Base-by-base conservation (phyloP, 116 monocot species). In the Zostera marina region DNA sequence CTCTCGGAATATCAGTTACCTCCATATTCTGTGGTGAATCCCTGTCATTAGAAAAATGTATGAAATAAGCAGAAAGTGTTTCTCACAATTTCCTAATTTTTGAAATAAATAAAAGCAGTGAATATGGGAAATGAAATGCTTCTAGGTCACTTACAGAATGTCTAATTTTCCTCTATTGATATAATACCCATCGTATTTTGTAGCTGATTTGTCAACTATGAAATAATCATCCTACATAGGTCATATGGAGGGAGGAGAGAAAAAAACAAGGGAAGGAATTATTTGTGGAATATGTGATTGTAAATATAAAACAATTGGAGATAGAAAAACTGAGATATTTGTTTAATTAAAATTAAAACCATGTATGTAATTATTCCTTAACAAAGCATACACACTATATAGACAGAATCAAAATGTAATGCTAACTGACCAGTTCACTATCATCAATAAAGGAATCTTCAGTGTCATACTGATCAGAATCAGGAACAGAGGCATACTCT, bases 361-460 rank as follows among this genome's bases (percentile, higher is more conserved):
- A n/a, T n/a, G n/a, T n/a, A n/a, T n/a, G n/a, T n/a, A n/a, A n/a
- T n/a, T n/a, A n/a, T n/a, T n/a, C n/a, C n/a, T n/a, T n/a, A n/a
- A n/a, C n/a, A 32, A 32, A 32, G 5, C 32, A 32, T 1, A 5
- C 32, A 32, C 32, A 32, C 2, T 2, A 32, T 32, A 5, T 32
- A 32, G 32, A 32, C 2, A 32, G 32, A 32, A 32, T 49, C 20
- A 17, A 5, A 49, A 49, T 23, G 7, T 23, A 38, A 32, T 11
- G 11, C 24, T n/a, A 55, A 24, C 79, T 32, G 66, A 93, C 94
- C 94, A 94, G 71, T 58, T 94, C 94, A 60, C 84, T 66, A 68
- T 94, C 94, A 66, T 94, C 94, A 42, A 94, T 94, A 63, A 94
- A 94, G 52, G 94, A 94, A 75, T 94, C 88, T 61, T 94, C 88